phyloP scores from a whole-genome alignment of 2,329 filamentous ascomycete genomes.

The Ophiobolus disseminans region DNA sequence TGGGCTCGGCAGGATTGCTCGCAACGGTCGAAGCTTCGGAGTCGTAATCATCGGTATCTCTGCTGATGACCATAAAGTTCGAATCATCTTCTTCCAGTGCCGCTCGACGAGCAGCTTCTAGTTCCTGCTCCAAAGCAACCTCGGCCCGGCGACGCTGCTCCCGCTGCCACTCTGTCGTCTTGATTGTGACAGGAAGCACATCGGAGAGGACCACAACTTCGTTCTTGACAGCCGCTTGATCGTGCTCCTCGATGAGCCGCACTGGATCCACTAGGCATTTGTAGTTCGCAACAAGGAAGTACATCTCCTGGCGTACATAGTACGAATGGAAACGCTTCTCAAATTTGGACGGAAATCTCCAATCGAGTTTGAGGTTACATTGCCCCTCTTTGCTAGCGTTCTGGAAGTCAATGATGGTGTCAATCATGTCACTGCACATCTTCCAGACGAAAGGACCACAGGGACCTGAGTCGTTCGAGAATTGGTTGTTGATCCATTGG shows the following conservation, averaged over 20 bases:
- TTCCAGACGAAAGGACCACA: constrained; percentile 30
- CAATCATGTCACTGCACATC: constrained; percentile 15
- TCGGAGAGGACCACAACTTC: not conserved
- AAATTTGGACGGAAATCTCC: not conserved
- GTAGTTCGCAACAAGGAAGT: constrained; percentile 8
- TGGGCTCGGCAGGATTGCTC: too few species aligned
- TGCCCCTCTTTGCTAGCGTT: not conserved
- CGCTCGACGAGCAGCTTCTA: too few species aligned
- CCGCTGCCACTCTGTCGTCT: too few species aligned
- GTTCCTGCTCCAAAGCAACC: too few species aligned
- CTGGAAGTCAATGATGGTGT: not conserved
- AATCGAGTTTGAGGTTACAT: not conserved
- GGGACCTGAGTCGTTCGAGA: constrained; percentile 16
- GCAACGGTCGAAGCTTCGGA: too few species aligned
- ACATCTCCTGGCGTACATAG: constrained; percentile 7
- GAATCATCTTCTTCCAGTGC: too few species aligned
- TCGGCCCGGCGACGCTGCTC: too few species aligned
- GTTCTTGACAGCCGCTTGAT: not conserved
- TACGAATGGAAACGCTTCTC: constrained; percentile 9
- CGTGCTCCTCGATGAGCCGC: not conserved
- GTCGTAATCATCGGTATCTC: too few species aligned
- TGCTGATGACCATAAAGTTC: too few species aligned
- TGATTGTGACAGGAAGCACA: not conserved
- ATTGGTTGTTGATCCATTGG: constrained; percentile 21
- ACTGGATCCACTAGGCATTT: not conserved